These are phyloP conservation scores for Beauveria caledonica DNA, from an alignment of 2,329 filamentous ascomycete genomes.

Conservation along the genomic window DNA sequence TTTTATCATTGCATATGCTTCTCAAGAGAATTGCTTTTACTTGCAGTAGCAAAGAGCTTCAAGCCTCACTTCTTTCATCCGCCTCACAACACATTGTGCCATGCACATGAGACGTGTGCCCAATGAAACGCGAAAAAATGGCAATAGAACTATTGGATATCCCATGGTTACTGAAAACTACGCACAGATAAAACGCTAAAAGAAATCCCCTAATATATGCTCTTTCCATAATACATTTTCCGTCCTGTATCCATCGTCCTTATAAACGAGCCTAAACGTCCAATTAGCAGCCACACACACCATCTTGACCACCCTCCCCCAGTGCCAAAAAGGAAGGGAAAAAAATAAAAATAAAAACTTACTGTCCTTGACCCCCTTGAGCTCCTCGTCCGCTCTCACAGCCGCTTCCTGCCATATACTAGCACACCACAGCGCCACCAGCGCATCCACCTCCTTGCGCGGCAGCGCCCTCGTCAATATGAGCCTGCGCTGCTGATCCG, in stretches of 20 bases:
- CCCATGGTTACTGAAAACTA: too few species aligned
- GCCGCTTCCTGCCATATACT: conserved; percentile 1
- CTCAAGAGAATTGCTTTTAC: too few species aligned
- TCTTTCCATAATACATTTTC: neutral
- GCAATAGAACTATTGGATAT: too few species aligned
- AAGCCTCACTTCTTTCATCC: too few species aligned
- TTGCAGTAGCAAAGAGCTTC: too few species aligned
- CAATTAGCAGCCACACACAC: neutral
- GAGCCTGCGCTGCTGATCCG: neutral
- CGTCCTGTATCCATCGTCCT: neutral
- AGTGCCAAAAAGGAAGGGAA: too few species aligned
- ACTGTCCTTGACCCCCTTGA: neutral
- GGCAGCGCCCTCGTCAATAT: neutral
- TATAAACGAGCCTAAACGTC: neutral
- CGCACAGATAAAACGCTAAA: too few species aligned
- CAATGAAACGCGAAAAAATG: too few species aligned
- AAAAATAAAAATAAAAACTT: neutral
- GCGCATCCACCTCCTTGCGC: neutral
- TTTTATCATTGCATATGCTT: too few species aligned
- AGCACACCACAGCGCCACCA: conserved; percentile 6
- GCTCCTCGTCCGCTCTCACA: neutral
- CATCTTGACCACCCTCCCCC: neutral
- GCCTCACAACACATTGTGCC: too few species aligned
- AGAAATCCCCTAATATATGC: neutral
- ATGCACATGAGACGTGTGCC: too few species aligned